Conservation (phyloP, 2,329 filamentous ascomycete species). For the Bipolaris bicolor region DNA sequence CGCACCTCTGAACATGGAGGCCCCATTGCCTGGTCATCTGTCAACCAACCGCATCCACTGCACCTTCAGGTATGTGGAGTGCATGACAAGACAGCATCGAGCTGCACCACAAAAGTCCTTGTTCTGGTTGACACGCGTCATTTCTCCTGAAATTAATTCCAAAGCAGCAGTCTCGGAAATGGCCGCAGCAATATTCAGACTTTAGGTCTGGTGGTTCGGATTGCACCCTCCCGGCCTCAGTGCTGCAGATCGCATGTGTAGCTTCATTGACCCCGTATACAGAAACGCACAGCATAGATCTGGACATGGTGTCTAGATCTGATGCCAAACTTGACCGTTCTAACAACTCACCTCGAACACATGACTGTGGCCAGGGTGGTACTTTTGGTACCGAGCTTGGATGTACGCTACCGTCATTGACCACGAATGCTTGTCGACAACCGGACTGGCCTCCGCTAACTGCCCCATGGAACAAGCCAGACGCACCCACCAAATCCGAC, state of each 20-base stretch:
- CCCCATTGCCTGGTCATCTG: constrained; percentile 4
- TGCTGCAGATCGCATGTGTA: constrained; percentile 1
- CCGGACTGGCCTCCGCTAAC: constrained; percentile 7
- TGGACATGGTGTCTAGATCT: not conserved
- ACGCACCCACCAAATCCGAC: constrained; percentile 1
- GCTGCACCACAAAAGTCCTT: constrained; percentile 1
- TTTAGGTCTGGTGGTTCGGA: constrained; percentile 2
- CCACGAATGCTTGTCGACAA: not conserved
- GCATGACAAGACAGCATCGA: constrained; percentile 3
- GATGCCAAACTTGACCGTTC: constrained; percentile 3
- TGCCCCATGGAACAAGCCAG: constrained; percentile 2
- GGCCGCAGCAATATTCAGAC: constrained; percentile 3
- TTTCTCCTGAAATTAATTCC: constrained; percentile 7
- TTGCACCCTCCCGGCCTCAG: constrained; percentile 6
- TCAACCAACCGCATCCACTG: constrained; percentile 10
- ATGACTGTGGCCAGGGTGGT: not conserved
- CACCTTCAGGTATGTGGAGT: constrained; percentile 2
- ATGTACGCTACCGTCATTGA: constrained; percentile 10
- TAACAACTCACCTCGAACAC: not conserved
- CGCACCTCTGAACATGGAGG: not conserved
- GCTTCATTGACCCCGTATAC: not conserved
- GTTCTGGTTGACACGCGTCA: constrained; percentile 7
- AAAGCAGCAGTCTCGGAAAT: not conserved
- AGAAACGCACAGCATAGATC: not conserved
- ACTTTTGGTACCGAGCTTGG: constrained; percentile 1